Base-by-base conservation (phyloP, 306 rosid genomes). In the Prinsepia uniflora region DNA sequence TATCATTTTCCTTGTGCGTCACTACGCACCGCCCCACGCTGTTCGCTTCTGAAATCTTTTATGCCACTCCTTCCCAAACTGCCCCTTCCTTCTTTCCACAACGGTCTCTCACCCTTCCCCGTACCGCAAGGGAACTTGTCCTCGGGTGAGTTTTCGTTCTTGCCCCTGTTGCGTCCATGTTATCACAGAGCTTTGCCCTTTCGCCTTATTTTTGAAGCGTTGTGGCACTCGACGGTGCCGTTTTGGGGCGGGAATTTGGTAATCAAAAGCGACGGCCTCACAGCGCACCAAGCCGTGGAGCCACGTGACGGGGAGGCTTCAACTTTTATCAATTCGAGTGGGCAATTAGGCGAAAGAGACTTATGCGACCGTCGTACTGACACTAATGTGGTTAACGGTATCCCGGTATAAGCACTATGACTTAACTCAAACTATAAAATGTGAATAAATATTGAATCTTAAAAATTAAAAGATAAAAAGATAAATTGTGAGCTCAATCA, bases 1-100 rank as follows among this genome's bases (percentile, higher is more conserved):
- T 68, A 79, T 76, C 83, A 80, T 83, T 78, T 86, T 81, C 90
- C 82, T 83, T 86, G 58, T 10, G 63, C 82, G 54, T 76, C 90
- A 86, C 87, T 76, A 75, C 68, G 67, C 77, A 56, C 67, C 72
- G 30, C 36, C 36, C 36, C 76, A n/a, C 74, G 47, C 70, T 46
- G 75, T 68, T 65, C 79, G 60, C 81, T 65, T 70, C 69, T 15
- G 9, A 46, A 43, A 63, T 70, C 78, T 83, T 75, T 68, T 62
- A 55, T 72, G 52, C 1, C 65, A 2, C 64, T 42, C 67, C 56
- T 76, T 76, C 75, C 75, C 79, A 45, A 74, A 4, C 5, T 45
- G 44, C 74, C 45, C 30, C 75, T 57, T 11, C 11, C 79, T 49
- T 55, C 65, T 49, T 22, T 72, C 54, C 71, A 15, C 83, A 81